Conservation (phyloP, 176 grass and related monocot genomes). For the Oryza meyeriana region DNA sequence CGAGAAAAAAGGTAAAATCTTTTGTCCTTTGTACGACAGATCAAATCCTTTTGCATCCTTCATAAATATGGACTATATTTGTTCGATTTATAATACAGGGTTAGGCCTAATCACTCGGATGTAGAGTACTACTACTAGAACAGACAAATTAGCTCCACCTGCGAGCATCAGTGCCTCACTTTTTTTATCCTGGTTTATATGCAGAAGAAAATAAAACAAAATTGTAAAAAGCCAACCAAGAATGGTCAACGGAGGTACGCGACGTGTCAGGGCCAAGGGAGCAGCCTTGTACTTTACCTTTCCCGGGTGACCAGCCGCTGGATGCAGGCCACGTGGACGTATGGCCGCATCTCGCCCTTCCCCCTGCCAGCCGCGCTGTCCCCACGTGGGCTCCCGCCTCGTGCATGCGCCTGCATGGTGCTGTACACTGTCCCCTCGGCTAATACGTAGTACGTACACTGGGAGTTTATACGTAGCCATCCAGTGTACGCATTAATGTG, state of each 20-base stretch:
- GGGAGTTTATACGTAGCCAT: not conserved
- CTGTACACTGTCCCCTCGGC: constrained; percentile 33
- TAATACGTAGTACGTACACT: constrained; percentile 12
- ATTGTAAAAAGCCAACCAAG: not conserved
- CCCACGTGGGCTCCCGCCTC: constrained; percentile 32
- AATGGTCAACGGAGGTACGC: constrained; percentile 19
- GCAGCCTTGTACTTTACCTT: constrained; percentile 39
- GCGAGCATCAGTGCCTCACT: not conserved
- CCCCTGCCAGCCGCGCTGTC: not conserved
- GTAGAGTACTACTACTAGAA: not conserved
- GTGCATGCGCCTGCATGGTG: constrained; percentile 46
- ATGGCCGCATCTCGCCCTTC: constrained; percentile 19
- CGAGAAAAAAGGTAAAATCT: not conserved
- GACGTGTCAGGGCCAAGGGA: constrained; percentile 32
- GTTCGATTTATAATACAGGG: not conserved
- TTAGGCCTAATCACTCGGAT: not conserved
- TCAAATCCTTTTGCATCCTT: not conserved
- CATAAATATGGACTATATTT: not conserved
- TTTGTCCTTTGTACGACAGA: not conserved
- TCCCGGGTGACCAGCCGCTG: not conserved
- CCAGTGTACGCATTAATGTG: not conserved
- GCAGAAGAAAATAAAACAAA: not conserved
- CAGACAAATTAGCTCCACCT: not conserved
- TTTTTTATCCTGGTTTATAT: not conserved
- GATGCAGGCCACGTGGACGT: constrained; percentile 33